Evolutionary conservation across 352 stramenopile species (phyloP), one percentile per base, ranked within the genome.

Genomic region (Globisporangium polare): DNA sequence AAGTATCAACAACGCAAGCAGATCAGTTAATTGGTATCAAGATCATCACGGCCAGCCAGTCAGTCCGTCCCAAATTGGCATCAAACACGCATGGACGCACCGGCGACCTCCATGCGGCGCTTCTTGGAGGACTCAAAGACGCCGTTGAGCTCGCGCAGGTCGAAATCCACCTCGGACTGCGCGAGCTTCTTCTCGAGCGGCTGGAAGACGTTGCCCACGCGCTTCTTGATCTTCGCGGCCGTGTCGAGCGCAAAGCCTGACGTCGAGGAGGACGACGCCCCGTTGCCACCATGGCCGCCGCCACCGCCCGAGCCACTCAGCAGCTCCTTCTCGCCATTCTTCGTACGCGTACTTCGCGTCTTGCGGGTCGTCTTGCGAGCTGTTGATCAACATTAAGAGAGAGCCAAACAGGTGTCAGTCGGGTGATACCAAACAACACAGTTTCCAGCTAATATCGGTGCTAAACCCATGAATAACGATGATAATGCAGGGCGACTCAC

Each of bases 211-310:
- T 75, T 80, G 53, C 77, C 77, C 41, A 72, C 66, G 43, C 79
- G 77, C 58, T 90, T 90, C 60, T 92, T 90, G 58, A 83, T 83
- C 57, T 89, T 88, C 55, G 88, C 73, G 41, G 78, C 73, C 10
- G 73, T 81, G 45, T 88, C 80, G n/a, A 84, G 54, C 50, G 56
- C 68, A 37, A 76, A 65, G 17, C 29, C 29, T 33, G 53, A 43
- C 12, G 69, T 50, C 1, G 42, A 41, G 9, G 50, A 43, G 5
- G 50, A 29, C 1, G 43, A 50, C 43, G 41, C 18, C 17, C 41
- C 41, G 18, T 7, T 20, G 10, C 43, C 20, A 7, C 43, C 20
- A 7, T 33, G 29, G 29, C 29, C 29, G 3, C 8, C 20, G 8
- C 27, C 50, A 2, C 27, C 35, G 27, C 9, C 50, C n/a, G n/a